Evolutionary conservation across 257 asterid species (phyloP).

Genomic region (Orobanche coerulescens): DNA sequence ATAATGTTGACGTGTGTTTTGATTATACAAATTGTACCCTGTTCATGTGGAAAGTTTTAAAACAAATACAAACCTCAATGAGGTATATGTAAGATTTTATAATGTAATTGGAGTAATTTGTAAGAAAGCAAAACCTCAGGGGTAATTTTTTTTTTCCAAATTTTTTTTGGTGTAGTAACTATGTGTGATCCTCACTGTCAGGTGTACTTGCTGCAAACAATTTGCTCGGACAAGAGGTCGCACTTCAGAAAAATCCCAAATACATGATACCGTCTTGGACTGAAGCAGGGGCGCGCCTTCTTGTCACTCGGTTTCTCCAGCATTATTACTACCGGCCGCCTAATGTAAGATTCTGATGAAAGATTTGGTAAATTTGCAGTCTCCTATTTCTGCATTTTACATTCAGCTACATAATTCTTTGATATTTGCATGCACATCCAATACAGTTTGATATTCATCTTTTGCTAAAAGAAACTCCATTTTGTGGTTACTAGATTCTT

Average conservation of each 20-base stretch:
- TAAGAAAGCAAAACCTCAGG: too few relatives aligned
- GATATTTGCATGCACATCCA: too few relatives aligned
- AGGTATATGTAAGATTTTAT: too few relatives aligned
- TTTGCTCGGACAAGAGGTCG: constrained; percentile 29
- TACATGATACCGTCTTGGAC: constrained; percentile 61
- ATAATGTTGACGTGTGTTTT: too few relatives aligned
- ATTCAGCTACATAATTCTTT: too few relatives aligned
- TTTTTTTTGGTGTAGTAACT: background rate
- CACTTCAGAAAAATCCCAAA: constrained; percentile 34
- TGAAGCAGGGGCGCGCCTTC: constrained; percentile 62
- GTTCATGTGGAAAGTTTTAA: background rate
- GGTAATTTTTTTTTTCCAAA: background rate
- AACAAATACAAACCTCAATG: too few relatives aligned
- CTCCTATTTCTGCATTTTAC: too few relatives aligned
- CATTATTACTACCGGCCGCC: constrained; percentile 46
- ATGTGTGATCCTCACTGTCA: constrained; percentile 35
- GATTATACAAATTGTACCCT: too few relatives aligned
- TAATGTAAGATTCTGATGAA: constrained; percentile 41
- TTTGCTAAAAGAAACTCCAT: too few relatives aligned
- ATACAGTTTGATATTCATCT: too few relatives aligned
- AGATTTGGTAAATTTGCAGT: background rate
- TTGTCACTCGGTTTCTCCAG: constrained; percentile 48
- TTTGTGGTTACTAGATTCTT: too few relatives aligned
- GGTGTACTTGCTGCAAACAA: constrained; percentile 57
- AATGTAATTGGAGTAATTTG: too few relatives aligned